phyloP scores from a whole-genome alignment of 1,284 basidiomycete genomes.

The Marasmius fiardii region DNA sequence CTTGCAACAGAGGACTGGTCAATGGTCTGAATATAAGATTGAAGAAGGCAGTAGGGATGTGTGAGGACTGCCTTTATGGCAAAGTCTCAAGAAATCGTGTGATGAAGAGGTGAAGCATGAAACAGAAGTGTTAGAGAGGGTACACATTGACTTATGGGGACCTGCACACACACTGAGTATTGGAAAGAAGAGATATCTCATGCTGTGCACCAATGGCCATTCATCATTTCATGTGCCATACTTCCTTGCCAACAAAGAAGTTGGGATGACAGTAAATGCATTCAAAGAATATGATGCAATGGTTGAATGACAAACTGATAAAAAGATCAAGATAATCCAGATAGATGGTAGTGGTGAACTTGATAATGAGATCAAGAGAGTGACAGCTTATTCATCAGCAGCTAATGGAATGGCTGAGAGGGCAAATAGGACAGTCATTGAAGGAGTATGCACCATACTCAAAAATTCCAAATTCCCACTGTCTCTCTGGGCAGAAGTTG shows the following conservation, averaged over 20 bases:
- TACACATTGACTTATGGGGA: slow-evolving; percentile 3
- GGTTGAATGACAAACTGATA: background rate
- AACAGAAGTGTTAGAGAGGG: background rate
- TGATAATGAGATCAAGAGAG: background rate
- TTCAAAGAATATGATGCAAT: background rate
- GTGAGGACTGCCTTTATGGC: too few species aligned
- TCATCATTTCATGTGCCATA: background rate
- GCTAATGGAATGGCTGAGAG: slow-evolving; percentile 7
- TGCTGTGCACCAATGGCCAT: background rate
- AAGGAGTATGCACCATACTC: background rate
- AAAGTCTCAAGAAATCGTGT: background rate
- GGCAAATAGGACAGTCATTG: slow-evolving; percentile 1
- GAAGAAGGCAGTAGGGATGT: background rate
- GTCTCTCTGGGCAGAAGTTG: too few species aligned
- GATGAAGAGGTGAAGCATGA: background rate
- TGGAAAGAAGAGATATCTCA: background rate
- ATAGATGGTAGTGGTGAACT: background rate
- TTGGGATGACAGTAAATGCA: background rate
- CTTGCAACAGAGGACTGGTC: background rate
- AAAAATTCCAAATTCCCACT: background rate
- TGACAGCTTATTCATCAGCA: slow-evolving; percentile 4
- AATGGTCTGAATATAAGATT: background rate
- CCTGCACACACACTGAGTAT: background rate
- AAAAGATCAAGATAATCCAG: background rate
- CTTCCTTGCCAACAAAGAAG: background rate